Evolutionary conservation across 2,329 filamentous ascomycete genomes (phyloP).

Genomic region (Corinectria fuckeliana): DNA sequence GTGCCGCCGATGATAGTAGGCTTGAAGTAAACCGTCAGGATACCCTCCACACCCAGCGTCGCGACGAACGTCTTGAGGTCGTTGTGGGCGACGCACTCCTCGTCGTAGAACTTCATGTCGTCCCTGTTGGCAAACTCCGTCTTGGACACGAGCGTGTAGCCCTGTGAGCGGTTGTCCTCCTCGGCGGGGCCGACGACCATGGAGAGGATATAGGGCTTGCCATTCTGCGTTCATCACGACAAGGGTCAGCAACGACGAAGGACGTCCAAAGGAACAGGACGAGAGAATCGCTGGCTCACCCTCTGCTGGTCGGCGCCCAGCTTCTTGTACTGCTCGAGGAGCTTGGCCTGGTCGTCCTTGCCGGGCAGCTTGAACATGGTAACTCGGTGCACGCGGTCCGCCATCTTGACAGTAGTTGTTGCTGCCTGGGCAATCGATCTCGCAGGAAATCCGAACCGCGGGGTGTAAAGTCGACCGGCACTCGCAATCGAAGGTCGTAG

Average conservation of each 20-base stretch:
- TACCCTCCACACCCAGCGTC: conserved; percentile 43
- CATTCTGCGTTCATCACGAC: conserved; percentile 57
- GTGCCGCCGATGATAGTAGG: conserved; percentile 39
- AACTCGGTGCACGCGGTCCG: conserved; percentile 53
- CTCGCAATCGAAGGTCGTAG: conserved; percentile 6
- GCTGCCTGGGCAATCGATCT: conserved; percentile 10
- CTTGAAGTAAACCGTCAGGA: conserved; percentile 52
- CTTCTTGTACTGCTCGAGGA: conserved; percentile 53
- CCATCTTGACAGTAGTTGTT: conserved; percentile 43
- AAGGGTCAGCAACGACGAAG: background rate
- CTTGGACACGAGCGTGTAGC: conserved; percentile 69
- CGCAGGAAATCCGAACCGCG: conserved; percentile 1
- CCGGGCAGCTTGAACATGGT: conserved; percentile 62
- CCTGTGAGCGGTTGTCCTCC: conserved; percentile 66
- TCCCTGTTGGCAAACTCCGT: conserved; percentile 68
- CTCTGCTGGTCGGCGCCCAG: conserved; percentile 50
- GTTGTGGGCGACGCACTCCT: conserved; percentile 52
- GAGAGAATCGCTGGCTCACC: conserved; percentile 39
- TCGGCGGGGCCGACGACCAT: conserved; percentile 60
- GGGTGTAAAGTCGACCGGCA: background rate
- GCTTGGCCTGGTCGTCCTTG: conserved; percentile 49
- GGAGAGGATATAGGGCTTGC: conserved; percentile 72
- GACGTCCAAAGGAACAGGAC: background rate
- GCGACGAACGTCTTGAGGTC: conserved; percentile 48
- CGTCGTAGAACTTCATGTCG: conserved; percentile 75